These are phyloP conservation scores for Rosa persica DNA, from an alignment of 306 rosid genomes.

Conservation along the genomic window DNA sequence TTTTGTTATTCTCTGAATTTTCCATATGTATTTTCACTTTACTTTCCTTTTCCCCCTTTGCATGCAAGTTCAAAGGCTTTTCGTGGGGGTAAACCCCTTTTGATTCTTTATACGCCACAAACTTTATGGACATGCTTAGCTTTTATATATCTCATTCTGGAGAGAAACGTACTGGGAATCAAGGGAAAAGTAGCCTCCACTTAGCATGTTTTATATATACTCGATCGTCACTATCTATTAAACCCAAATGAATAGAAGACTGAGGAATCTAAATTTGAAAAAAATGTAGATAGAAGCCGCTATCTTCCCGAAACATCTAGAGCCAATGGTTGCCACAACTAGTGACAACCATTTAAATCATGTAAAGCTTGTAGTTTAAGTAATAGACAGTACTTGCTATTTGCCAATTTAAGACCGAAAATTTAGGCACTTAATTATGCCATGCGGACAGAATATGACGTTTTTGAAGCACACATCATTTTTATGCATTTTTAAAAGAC, in stretches of 20 bases:
- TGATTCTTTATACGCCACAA: constrained; percentile 30
- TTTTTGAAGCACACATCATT: too few relatives aligned
- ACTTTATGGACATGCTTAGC: constrained; percentile 13
- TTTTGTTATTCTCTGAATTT: constrained; percentile 12
- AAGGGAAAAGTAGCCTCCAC: constrained; percentile 34
- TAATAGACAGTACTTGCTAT: neutral
- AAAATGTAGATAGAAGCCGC: neutral
- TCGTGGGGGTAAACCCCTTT: constrained; percentile 25
- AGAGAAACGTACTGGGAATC: constrained; percentile 28
- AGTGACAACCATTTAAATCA: neutral
- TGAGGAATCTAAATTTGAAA: neutral
- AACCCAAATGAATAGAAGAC: neutral
- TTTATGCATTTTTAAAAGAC: too few relatives aligned
- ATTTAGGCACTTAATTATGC: too few relatives aligned
- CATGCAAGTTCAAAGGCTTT: neutral
- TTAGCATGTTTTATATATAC: constrained; percentile 25
- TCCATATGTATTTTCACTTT: constrained; percentile 6
- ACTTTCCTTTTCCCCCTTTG: neutral
- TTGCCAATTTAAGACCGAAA: too few relatives aligned
- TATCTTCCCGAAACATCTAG: neutral
- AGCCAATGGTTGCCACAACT: neutral
- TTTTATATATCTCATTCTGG: constrained; percentile 8
- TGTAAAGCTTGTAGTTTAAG: neutral
- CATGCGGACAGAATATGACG: too few relatives aligned
- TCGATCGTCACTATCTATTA: constrained; percentile 21